Evolutionary conservation across 192 early-diverging fungal genomes (phyloP), one percentile per base, ranked within the genome.

Genomic region (Coemansia sp.): DNA sequence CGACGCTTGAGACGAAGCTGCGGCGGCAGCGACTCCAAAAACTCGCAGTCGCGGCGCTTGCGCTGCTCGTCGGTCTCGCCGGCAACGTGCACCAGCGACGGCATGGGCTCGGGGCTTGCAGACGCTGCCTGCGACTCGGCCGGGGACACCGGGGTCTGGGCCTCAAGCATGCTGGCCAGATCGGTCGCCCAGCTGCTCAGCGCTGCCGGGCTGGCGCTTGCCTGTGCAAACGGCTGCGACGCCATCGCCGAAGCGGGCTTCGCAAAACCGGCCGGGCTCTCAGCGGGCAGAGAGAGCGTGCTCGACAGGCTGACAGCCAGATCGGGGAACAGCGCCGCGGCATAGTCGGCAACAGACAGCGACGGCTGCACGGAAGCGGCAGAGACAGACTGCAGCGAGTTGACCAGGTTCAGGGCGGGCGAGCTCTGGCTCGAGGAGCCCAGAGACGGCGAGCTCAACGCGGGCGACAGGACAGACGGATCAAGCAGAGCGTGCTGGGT

Each of bases 1-100:
- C 79, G 69, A 30, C 79, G 79, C 69, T 77, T 76, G 36, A 81
- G 74, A 12, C 64, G 64, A 38, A 81, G 75, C 74, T 76, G 69
- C 11, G 69, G 79, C 21, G 79, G 79, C 38, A 81, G 59, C 46
- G 74, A 75, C 34, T 69, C 73, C 11, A 73, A 51, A 42, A 81
- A 81, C 65, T 76, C 79, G 55, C 51, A 59, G 58, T 81, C 74
- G 34, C 79, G 79, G 37, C 66, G 69, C 64, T 71, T 67, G 51
- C 75, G 69, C 68, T 45, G 51, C 57, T 71, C 60, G 14, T 71
- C 75, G 31, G 44, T 53, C 42, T 60, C 52, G 32, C 57, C 60
- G 4, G 23, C 53, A 2, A 47, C 14, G 5, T 44, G 15, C 0
- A 28, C 44, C 12, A 5, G 58, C 21, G 14, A 36, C 56, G 11